These are phyloP conservation scores for Lippia alba DNA, from an alignment of 305 asterid species.

Conservation along the genomic window DNA sequence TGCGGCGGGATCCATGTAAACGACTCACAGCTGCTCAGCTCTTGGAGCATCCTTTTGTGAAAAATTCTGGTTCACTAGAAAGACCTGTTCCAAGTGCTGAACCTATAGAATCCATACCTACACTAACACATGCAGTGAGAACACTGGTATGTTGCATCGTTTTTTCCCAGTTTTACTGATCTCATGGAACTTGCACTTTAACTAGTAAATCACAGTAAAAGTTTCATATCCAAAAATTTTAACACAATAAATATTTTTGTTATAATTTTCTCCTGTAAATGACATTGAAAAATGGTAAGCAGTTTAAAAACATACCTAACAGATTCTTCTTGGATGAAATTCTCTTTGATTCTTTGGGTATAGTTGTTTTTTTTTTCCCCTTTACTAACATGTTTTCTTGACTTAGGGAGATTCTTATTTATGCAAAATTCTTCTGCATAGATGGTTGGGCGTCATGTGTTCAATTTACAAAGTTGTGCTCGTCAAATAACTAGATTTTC, in stretches of 20 bases:
- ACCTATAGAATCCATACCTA: conserved; percentile 41
- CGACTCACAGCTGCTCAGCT: conserved; percentile 81
- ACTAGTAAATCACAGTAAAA: too few species aligned
- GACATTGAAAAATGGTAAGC: too few species aligned
- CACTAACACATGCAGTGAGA: conserved; percentile 41
- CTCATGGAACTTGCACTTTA: too few species aligned
- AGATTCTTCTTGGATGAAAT: too few species aligned
- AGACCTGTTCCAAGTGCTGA: conserved; percentile 37
- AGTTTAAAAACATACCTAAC: too few species aligned
- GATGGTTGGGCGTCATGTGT: neutral
- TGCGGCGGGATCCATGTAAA: conserved; percentile 62
- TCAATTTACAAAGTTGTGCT: conserved; percentile 4
- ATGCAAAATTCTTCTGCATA: neutral
- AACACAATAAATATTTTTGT: too few species aligned
- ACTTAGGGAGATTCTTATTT: neutral
- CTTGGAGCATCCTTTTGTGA: conserved; percentile 70
- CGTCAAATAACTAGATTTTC: conserved; percentile 10
- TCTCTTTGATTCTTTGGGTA: too few species aligned
- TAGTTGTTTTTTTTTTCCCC: too few species aligned
- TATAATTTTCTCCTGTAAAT: too few species aligned
- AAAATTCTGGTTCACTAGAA: conserved; percentile 41
- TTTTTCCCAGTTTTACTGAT: neutral
- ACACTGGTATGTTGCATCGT: conserved; percentile 35
- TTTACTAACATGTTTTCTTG: neutral
- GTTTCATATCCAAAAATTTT: too few species aligned